Evolutionary conservation across 78 protist species (phyloP).

Genomic region (Speleostelium caveatum): DNA sequence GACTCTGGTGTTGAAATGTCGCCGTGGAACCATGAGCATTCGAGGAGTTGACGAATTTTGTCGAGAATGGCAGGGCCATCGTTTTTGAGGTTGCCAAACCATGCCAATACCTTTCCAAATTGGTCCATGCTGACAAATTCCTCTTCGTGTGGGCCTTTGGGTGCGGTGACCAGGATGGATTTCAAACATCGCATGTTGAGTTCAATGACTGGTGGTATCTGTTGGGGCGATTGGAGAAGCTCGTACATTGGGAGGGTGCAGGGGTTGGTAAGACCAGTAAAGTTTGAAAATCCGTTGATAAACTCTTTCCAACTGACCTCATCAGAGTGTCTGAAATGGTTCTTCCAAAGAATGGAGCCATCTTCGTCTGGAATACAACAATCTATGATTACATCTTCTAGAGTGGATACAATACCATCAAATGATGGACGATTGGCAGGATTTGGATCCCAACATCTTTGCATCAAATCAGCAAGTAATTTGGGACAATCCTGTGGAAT

Average conservation of each 20-base stretch:
- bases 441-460: constrained; percentile 72
- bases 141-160: constrained; percentile 75
- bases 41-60: constrained; percentile 71
- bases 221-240: constrained; percentile 54
- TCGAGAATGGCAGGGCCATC: constrained; percentile 69
- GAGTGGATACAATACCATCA: constrained; percentile 52
- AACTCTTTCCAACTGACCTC: constrained; percentile 82
- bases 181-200: constrained; percentile 76
- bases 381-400: constrained; percentile 78
- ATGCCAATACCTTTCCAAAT: constrained; percentile 84
- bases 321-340: constrained; percentile 57
- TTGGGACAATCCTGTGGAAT: constrained; percentile 79
- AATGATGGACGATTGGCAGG: constrained; percentile 75
- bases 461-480: constrained; percentile 22
- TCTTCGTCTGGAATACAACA: constrained; percentile 62
- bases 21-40: constrained; percentile 88
- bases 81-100: constrained; percentile 85
- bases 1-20: constrained; percentile 85
- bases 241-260: constrained; percentile 56
- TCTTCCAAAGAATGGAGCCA: constrained; percentile 78
- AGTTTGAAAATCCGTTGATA: constrained; percentile 64
- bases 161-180: constrained; percentile 58
- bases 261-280: constrained; percentile 59
- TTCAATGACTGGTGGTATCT: constrained; percentile 52
- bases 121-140: constrained; percentile 84